Evolutionary conservation across 176 grass and related monocot genomes (phyloP).

Genomic region (Chloris gayana): DNA sequence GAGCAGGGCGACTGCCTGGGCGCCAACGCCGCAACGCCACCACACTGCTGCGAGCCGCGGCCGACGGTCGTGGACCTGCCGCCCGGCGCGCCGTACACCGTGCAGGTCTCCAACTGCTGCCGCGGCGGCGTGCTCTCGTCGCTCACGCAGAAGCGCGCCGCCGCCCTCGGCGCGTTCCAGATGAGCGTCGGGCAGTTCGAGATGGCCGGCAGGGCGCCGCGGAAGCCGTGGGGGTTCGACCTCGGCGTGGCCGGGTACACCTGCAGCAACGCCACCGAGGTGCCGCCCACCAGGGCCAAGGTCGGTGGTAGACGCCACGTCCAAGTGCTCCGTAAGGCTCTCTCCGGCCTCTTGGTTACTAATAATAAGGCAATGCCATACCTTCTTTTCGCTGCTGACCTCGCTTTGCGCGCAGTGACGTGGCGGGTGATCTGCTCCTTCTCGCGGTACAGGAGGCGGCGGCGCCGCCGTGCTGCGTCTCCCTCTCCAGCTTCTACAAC

Average conservation of each 20-base stretch:
- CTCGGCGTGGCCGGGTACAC: constrained; percentile 70
- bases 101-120: too few species aligned
- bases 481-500: constrained; percentile 70
- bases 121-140: constrained; percentile 69
- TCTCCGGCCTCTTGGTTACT: too few species aligned
- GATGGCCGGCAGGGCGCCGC: not conserved
- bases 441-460: constrained; percentile 64
- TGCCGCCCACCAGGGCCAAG: constrained; percentile 45
- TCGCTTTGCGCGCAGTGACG: constrained; percentile 52
- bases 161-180: constrained; percentile 41
- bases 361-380: not conserved
- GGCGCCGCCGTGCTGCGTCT: constrained; percentile 64
- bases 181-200: constrained; percentile 35
- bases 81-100: too few species aligned
- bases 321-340: constrained; percentile 45
- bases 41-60: constrained; percentile 65
- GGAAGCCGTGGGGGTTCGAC: constrained; percentile 54
- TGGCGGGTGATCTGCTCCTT: constrained; percentile 74
- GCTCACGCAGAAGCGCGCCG: constrained; percentile 24
- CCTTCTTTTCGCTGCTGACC: not conserved
- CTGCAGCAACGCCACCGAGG: constrained; percentile 53
- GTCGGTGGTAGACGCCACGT: constrained; percentile 27
- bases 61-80: too few species aligned
- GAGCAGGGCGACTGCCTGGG: constrained; percentile 62
- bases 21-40: not conserved